These are phyloP conservation scores for Lantana camara DNA, from an alignment of 257 asterid genomes.

Conservation along the genomic window DNA sequence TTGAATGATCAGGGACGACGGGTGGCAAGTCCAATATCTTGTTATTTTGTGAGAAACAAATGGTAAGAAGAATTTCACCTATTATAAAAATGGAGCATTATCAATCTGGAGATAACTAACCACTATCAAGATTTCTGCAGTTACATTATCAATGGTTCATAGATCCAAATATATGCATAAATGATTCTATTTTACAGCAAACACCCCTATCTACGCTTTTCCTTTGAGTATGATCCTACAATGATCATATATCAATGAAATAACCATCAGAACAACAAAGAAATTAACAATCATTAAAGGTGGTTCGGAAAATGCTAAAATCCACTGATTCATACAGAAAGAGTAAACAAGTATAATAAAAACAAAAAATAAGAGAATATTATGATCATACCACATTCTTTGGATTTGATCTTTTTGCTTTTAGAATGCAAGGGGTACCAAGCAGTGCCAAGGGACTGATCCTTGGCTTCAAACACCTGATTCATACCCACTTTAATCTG, in stretches of 20 bases:
- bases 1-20: slow-evolving; percentile 38
- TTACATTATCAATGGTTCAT: neutral
- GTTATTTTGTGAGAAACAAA: slow-evolving; percentile 71
- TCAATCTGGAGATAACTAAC: slow-evolving; percentile 18
- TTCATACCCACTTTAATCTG: slow-evolving; percentile 64
- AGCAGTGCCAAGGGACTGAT: slow-evolving; percentile 83
- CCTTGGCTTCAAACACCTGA: slow-evolving; percentile 77
- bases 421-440: slow-evolving; percentile 90
- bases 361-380: slow-evolving; percentile 1
- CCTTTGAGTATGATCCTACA: no score
- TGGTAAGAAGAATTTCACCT: slow-evolving; percentile 92
- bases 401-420: slow-evolving; percentile 73
- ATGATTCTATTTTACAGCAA: no score
- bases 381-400: slow-evolving; percentile 62
- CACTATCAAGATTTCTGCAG: slow-evolving; percentile 17
- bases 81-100: slow-evolving; percentile 24
- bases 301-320: no score
- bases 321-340: no score
- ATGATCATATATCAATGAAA: no score
- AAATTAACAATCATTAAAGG: no score
- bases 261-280: no score
- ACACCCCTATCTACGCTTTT: no score
- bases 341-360: neutral
- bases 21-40: slow-evolving; percentile 51
- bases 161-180: neutral